phyloP scores from a whole-genome alignment of 805 yeast species.

The Scheffersomyces coipomensis region DNA sequence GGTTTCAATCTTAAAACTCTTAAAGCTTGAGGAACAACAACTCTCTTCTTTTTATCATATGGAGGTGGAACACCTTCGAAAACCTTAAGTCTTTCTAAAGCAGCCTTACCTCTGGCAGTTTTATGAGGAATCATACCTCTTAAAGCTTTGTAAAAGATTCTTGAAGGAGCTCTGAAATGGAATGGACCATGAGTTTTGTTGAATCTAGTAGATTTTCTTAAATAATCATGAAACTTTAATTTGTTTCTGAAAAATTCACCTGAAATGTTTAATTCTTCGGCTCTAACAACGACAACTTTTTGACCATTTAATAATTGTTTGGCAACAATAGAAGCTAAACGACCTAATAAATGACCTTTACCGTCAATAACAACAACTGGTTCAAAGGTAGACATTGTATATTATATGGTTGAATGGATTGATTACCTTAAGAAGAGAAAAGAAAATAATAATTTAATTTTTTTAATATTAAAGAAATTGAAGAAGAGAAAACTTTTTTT shows the following conservation, averaged over 20 bases:
- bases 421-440: slow-evolving; percentile 3
- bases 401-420: slow-evolving; percentile 1
- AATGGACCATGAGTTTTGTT: slow-evolving; percentile 99
- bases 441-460: slow-evolving; percentile 2
- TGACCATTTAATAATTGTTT: slow-evolving; percentile 98
- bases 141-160: slow-evolving; percentile 99
- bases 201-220: slow-evolving; percentile 98
- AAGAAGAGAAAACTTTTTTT: no score
- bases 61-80: slow-evolving; percentile 99
- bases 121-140: slow-evolving; percentile 99
- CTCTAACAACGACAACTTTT: slow-evolving; percentile 95
- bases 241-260: slow-evolving; percentile 99
- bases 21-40: slow-evolving; percentile 99
- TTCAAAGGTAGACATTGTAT: slow-evolving; percentile 77
- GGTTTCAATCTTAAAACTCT: slow-evolving; percentile 98
- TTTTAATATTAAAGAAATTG: no score
- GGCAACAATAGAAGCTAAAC: slow-evolving; percentile 98
- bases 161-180: slow-evolving; percentile 99
- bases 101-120: slow-evolving; percentile 99
- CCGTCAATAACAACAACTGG: slow-evolving; percentile 98
- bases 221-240: slow-evolving; percentile 99
- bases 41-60: slow-evolving; percentile 99
- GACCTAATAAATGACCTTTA: slow-evolving; percentile 99
- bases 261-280: slow-evolving; percentile 96
- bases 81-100: slow-evolving; percentile 98